Evolutionary conservation across 148 eudicot genomes (phyloP).

Genomic region (Oxyria digyna): DNA sequence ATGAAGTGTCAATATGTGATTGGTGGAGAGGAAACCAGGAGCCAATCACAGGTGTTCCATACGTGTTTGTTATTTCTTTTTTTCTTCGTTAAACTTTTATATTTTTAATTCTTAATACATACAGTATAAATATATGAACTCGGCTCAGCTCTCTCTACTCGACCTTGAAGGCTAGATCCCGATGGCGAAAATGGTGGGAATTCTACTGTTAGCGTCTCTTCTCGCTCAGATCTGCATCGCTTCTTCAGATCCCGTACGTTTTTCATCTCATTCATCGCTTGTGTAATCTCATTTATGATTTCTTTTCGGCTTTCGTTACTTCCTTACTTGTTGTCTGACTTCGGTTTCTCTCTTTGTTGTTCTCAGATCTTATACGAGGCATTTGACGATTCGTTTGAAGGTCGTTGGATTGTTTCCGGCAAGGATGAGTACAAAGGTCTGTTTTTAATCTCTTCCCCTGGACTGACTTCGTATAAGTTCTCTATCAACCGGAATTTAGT

Average conservation of each 20-base stretch:
- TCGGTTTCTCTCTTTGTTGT: background rate
- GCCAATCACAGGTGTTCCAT: background rate
- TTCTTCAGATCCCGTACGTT: conserved; percentile 13
- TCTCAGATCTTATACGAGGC: conserved; percentile 60
- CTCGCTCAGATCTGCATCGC: conserved; percentile 7
- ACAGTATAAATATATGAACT: background rate
- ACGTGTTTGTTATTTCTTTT: background rate
- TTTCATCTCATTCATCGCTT: background rate
- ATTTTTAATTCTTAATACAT: background rate
- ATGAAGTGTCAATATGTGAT: background rate
- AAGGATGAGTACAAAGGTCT: conserved; percentile 75
- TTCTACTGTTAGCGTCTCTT: background rate
- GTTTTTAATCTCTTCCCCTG: no score
- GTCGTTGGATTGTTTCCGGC: conserved; percentile 73
- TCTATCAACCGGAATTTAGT: no score
- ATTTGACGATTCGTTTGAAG: conserved; percentile 71
- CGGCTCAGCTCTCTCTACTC: background rate
- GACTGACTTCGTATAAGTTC: no score
- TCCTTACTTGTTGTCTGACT: background rate
- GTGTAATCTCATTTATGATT: background rate
- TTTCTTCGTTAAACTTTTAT: background rate
- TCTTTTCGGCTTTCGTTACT: background rate
- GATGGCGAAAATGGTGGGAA: conserved; percentile 4
- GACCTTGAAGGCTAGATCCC: background rate
- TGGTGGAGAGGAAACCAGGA: background rate